A percentile compares a stretch with the other conserved stretches of the same genome.
phyloP scores from a whole-genome alignment of 208 protist species.

The Kentomonas sorsogonicus region DNA sequence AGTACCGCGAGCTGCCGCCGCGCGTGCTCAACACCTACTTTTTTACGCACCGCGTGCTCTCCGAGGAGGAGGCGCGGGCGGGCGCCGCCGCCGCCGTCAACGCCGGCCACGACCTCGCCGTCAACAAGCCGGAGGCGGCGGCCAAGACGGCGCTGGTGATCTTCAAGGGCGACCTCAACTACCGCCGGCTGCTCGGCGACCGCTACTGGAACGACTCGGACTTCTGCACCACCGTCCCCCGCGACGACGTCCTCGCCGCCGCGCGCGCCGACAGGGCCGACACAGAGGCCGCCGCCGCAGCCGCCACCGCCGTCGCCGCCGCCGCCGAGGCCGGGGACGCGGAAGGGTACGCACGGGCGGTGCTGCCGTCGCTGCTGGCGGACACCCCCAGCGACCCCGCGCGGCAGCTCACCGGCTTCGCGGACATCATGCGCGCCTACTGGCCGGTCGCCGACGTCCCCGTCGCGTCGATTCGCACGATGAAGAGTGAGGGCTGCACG shows the following conservation, averaged over 20 bases:
- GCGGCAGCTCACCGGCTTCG: constrained; percentile 28
- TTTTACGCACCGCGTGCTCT: constrained; percentile 50
- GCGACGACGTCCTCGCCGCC: constrained; percentile 6
- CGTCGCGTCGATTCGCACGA: constrained; percentile 75
- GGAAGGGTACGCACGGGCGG: too few relatives aligned
- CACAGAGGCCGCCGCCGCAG: background rate
- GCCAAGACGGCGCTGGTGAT: constrained; percentile 60
- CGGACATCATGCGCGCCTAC: constrained; percentile 50
- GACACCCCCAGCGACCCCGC: constrained; percentile 37
- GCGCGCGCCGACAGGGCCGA: constrained; percentile 30
- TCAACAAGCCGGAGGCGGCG: constrained; percentile 36
- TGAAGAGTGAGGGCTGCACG: constrained; percentile 83
- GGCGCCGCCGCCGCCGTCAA: constrained; percentile 1
- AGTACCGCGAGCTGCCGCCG: constrained; percentile 85
- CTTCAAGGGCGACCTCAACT: constrained; percentile 91
- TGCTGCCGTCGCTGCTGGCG: too few relatives aligned
- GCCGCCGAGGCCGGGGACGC: background rate
- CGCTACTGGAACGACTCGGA: constrained; percentile 72
- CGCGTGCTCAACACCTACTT: constrained; percentile 80
- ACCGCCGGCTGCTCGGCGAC: constrained; percentile 84
- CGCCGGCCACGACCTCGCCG: constrained; percentile 5
- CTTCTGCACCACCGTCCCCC: constrained; percentile 43
- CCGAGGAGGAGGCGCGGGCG: constrained; percentile 10
- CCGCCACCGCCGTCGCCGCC: background rate
- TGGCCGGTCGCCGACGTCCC: constrained; percentile 70